Conservation (phyloP, 352 stramenopile genomes). For the Phytopythium chamaehyphon region DNA sequence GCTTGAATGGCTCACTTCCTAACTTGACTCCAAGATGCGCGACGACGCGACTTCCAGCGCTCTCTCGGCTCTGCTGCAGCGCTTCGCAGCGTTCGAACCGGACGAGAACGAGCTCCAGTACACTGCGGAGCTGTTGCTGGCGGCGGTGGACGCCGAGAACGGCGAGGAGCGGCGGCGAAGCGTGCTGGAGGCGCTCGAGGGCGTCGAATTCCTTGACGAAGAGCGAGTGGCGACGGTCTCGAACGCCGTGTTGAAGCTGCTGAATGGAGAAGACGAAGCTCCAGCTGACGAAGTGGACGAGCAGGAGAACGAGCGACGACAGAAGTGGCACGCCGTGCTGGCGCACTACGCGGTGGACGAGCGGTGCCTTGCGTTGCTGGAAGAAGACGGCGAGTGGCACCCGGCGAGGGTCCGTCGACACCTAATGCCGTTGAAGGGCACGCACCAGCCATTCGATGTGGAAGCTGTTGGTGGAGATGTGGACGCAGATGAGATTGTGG, state of each 20-base stretch:
- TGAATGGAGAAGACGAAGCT: conserved; percentile 12
- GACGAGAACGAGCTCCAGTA: conserved; percentile 52
- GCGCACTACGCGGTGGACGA: conserved; percentile 54
- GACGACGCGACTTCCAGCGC: conserved; percentile 12
- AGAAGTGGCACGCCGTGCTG: conserved; percentile 11
- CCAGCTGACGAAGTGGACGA: conserved; percentile 9
- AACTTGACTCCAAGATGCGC: background rate
- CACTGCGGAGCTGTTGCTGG: conserved; percentile 57
- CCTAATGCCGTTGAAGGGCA: conserved; percentile 10
- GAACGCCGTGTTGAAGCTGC: conserved; percentile 14
- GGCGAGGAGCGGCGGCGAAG: conserved; percentile 9
- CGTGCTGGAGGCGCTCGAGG: conserved; percentile 42
- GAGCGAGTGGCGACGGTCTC: conserved; percentile 12
- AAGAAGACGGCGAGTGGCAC: conserved; percentile 75
- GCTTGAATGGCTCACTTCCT: background rate
- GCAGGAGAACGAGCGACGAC: conserved; percentile 16
- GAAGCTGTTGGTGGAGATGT: conserved; percentile 4
- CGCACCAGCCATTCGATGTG: conserved; percentile 5
- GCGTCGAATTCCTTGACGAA: conserved; percentile 33
- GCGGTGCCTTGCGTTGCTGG: conserved; percentile 56
- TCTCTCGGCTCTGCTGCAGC: conserved; percentile 19
- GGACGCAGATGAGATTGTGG: conserved; percentile 15
- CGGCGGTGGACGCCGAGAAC: conserved; percentile 31
- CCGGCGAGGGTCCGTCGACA: conserved; percentile 50
- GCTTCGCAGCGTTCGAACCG: conserved; percentile 11